These are phyloP conservation scores for Paramecium primaurelia DNA, from an alignment of 73 alveolate genomes.

Conservation along the genomic window DNA sequence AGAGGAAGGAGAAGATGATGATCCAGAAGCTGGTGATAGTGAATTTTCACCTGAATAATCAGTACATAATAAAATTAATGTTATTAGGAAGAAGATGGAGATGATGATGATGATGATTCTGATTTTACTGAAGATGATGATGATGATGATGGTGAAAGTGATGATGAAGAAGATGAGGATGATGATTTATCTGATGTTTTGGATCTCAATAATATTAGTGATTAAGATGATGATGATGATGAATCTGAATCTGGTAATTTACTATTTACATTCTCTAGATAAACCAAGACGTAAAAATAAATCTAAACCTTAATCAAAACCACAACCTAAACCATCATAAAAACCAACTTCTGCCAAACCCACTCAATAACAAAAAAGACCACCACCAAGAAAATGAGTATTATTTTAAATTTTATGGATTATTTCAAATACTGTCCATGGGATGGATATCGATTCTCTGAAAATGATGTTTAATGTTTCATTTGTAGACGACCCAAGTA, in stretches of 20 bases:
- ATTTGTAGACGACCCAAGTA: slow-evolving; percentile 39
- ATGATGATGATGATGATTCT: slow-evolving; percentile 59
- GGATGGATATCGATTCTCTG: slow-evolving; percentile 39
- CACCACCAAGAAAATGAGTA: neutral
- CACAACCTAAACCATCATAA: neutral
- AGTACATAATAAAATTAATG: neutral
- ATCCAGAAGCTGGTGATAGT: slow-evolving; percentile 24
- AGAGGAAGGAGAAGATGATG: slow-evolving; percentile 52
- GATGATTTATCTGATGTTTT: slow-evolving; percentile 76
- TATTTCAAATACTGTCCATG: slow-evolving; percentile 45
- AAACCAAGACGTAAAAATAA: neutral
- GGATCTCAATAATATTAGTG: slow-evolving; percentile 36
- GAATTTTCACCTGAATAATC: slow-evolving; percentile 4
- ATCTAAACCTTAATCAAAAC: neutral
- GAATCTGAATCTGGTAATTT: neutral
- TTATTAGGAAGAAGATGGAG: neutral
- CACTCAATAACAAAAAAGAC: neutral
- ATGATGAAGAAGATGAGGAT: slow-evolving; percentile 70
- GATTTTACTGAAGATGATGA: slow-evolving; percentile 40
- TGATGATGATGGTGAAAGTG: slow-evolving; percentile 66
- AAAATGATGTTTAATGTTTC: slow-evolving; percentile 40
- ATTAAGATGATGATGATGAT: neutral
- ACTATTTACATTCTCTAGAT: neutral
- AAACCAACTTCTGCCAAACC: neutral
- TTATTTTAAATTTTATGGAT: slow-evolving; percentile 11